These are phyloP conservation scores for Pezicula neosporulosa DNA, from an alignment of 2,329 filamentous ascomycete genomes.

Conservation along the genomic window DNA sequence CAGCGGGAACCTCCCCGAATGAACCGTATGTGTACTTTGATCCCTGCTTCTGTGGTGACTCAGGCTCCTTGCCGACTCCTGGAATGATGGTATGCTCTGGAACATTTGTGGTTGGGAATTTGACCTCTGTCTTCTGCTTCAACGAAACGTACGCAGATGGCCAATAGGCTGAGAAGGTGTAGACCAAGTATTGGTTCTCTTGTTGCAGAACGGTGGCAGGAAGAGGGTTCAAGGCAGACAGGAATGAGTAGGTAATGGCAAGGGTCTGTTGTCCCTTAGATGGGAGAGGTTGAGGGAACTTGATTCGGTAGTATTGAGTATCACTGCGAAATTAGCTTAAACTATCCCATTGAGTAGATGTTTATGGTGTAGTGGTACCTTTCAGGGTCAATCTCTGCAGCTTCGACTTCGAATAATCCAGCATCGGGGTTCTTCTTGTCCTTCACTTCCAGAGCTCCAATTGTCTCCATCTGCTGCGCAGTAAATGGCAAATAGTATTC, in stretches of 20 bases:
- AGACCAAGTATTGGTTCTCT: constrained; percentile 81
- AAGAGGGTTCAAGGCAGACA: constrained; percentile 75
- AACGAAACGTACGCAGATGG: constrained; percentile 79
- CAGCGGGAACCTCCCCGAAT: constrained; percentile 78
- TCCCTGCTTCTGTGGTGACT: constrained; percentile 76
- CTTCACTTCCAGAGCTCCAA: constrained; percentile 87
- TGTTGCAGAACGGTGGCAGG: constrained; percentile 80
- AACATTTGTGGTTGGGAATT: constrained; percentile 73
- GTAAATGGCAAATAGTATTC: constrained; percentile 93
- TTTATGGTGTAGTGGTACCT: constrained; percentile 40
- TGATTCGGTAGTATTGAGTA: constrained; percentile 80
- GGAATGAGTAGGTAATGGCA: constrained; percentile 78
- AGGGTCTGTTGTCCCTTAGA: constrained; percentile 79
- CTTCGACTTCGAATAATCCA: constrained; percentile 65
- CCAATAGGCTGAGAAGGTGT: constrained; percentile 81
- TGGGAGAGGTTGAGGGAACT: constrained; percentile 71
- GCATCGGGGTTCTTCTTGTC: constrained; percentile 78
- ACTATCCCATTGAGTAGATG: constrained; percentile 8
- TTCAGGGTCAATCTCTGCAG: constrained; percentile 60
- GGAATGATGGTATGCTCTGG: constrained; percentile 81
- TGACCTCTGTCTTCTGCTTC: constrained; percentile 97
- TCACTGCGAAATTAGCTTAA: constrained; percentile 45
- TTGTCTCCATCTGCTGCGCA: constrained; percentile 65
- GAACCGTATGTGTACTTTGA: constrained; percentile 86
- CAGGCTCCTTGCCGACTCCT: constrained; percentile 51